Conservation (phyloP, 768 basidiomycete genomes). For the Mycena floridula region DNA sequence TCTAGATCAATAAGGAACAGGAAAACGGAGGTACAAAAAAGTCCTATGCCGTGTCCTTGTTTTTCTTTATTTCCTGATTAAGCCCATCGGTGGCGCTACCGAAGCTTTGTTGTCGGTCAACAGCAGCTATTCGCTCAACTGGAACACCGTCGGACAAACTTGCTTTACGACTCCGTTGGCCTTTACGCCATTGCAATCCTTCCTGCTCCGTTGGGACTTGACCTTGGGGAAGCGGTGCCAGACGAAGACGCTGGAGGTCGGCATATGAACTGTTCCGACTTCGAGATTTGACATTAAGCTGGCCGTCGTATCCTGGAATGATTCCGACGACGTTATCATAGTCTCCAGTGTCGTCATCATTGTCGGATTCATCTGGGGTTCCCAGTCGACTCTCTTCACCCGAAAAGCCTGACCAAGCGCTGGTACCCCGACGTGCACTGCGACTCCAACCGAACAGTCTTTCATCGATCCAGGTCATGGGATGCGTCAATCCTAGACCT, state of each 20-base stretch:
- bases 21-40: no score
- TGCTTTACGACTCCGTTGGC: slow-evolving; percentile 43
- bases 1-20: no score
- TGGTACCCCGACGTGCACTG: slow-evolving; percentile 72
- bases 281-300: slow-evolving; percentile 35
- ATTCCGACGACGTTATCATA: slow-evolving; percentile 84
- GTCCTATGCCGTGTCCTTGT: slow-evolving; percentile 13
- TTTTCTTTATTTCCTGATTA: slow-evolving; percentile 54
- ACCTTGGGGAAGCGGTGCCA: slow-evolving; percentile 17
- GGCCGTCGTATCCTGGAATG: slow-evolving; percentile 47
- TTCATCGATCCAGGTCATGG: slow-evolving; percentile 95
- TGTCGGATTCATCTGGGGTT: slow-evolving; percentile 75
- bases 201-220: slow-evolving; percentile 25
- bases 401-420: slow-evolving; percentile 68
- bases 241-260: slow-evolving; percentile 67
- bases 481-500: slow-evolving; percentile 79
- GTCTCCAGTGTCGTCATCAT: slow-evolving; percentile 86
- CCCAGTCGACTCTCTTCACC: slow-evolving; percentile 57
- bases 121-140: slow-evolving; percentile 55
- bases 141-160: slow-evolving; percentile 62
- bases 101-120: slow-evolving; percentile 55
- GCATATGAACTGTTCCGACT: slow-evolving; percentile 74
- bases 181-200: slow-evolving; percentile 33
- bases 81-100: slow-evolving; percentile 57
- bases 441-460: slow-evolving; percentile 89